Evolutionary conservation across 257 asterid species (phyloP).

Genomic region (Forsythia suspensa): DNA sequence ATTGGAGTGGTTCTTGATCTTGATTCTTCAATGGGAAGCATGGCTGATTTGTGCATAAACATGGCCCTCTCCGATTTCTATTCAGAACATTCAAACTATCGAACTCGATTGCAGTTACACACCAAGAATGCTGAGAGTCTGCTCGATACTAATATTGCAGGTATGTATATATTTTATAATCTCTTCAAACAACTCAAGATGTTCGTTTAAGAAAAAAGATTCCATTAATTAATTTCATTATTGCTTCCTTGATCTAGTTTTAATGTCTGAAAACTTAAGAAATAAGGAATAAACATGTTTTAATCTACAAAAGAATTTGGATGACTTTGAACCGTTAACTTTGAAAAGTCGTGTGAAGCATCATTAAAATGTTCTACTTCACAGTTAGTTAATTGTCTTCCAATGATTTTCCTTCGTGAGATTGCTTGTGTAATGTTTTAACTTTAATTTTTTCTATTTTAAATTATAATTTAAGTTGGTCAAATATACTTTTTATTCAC

Average conservation of each 20-base stretch:
- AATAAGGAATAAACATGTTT: background rate
- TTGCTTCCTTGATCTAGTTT: background rate
- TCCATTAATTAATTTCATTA: background rate
- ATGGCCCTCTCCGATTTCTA: slow-evolving; percentile 50
- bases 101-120: slow-evolving; percentile 36
- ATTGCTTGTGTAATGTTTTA: no score
- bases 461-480: no score
- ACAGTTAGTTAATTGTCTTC: background rate
- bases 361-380: background rate
- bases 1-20: slow-evolving; percentile 41
- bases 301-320: no score
- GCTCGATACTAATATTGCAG: slow-evolving; percentile 39
- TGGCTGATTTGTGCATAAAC: slow-evolving; percentile 35
- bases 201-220: background rate
- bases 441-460: no score
- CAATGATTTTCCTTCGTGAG: no score
- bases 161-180: slow-evolving; percentile 26
- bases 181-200: background rate
- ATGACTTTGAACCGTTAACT: background rate
- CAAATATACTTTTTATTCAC: no score
- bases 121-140: slow-evolving; percentile 27
- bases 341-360: background rate
- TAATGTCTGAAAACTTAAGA: no score
- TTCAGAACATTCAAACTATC: slow-evolving; percentile 25
- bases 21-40: slow-evolving; percentile 38